Percentiles rank a stretch among this genome's conserved stretches.
Conservation (phyloP, 1,284 basidiomycete genomes). For the Thecaphora thlaspeos region DNA sequence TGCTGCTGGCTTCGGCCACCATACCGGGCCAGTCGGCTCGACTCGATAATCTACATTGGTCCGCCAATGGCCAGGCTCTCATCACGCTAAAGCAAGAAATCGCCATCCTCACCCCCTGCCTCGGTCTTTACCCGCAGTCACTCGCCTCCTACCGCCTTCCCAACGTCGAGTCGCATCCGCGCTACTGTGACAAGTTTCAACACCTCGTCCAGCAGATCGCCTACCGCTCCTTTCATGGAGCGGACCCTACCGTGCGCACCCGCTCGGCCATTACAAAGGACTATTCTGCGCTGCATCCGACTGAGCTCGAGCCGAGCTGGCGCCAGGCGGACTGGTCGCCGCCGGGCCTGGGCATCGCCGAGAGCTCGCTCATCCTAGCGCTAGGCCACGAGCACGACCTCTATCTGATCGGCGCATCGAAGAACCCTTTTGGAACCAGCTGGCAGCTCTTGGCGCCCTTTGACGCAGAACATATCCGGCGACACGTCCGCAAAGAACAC, state of each 20-base stretch:
- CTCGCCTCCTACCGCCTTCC: conserved; percentile 10
- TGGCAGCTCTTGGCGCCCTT: conserved; percentile 18
- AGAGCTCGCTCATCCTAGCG: conserved; percentile 28
- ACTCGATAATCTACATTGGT: conserved; percentile 25
- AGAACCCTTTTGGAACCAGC: conserved; percentile 24
- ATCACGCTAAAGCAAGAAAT: conserved; percentile 21
- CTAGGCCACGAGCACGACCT: conserved; percentile 28
- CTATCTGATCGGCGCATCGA: conserved; percentile 20
- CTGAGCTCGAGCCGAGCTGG: conserved; percentile 17
- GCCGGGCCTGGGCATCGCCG: conserved; percentile 20
- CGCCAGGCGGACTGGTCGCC: conserved; percentile 26
- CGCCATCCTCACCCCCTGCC: conserved; percentile 16
- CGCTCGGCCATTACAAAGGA: conserved; percentile 20
- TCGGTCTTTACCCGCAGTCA: conserved; percentile 9
- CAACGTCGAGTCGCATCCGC: conserved; percentile 24
- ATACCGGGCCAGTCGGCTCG: background rate
- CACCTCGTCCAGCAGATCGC: conserved; percentile 26
- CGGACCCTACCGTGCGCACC: conserved; percentile 7
- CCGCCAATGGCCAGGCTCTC: conserved; percentile 22
- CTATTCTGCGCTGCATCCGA: conserved; percentile 18
- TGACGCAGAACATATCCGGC: conserved; percentile 2
- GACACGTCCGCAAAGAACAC: background rate
- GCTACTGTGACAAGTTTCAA: conserved; percentile 22
- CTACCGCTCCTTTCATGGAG: conserved; percentile 21
- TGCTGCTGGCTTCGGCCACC: conserved; percentile 4